A percentile compares a stretch with the other conserved stretches of the same genome.
phyloP scores from a whole-genome alignment of 768 basidiomycete genomes.

The Lactifluus volemus region DNA sequence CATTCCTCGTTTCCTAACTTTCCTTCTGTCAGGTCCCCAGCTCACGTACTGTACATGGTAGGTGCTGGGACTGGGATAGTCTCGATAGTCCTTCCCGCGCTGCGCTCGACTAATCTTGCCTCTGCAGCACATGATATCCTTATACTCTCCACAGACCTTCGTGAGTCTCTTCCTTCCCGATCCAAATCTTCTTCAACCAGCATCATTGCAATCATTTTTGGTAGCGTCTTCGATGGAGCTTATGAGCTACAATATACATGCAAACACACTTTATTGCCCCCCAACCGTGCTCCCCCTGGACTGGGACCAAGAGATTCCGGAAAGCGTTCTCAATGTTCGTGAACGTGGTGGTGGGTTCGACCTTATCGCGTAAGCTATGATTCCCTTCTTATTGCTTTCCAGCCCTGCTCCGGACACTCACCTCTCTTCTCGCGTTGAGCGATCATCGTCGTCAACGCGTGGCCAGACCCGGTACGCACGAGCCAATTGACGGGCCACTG shows the following conservation, averaged over 20 bases:
- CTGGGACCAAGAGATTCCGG: slow-evolving; percentile 62
- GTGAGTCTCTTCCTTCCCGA: slow-evolving; percentile 15
- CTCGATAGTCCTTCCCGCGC: slow-evolving; percentile 51
- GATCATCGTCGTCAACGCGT: background rate
- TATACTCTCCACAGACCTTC: slow-evolving; percentile 21
- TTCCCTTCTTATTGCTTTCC: slow-evolving; percentile 47
- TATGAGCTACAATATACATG: slow-evolving; percentile 58
- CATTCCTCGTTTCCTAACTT: background rate
- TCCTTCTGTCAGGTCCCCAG: background rate
- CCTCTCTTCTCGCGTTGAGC: slow-evolving; percentile 33
- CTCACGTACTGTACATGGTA: slow-evolving; percentile 21
- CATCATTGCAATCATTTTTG: background rate
- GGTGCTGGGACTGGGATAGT: slow-evolving; percentile 86
- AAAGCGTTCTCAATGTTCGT: slow-evolving; percentile 30
- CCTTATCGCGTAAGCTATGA: slow-evolving; percentile 53
- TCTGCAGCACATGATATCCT: slow-evolving; percentile 7
- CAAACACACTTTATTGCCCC: slow-evolving; percentile 31
- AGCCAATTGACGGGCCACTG: slow-evolving; percentile 27
- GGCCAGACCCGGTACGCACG: background rate
- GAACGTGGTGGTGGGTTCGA: slow-evolving; percentile 36
- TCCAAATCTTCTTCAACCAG: background rate
- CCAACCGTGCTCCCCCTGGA: slow-evolving; percentile 44
- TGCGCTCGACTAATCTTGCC: slow-evolving; percentile 34
- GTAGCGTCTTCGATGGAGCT: slow-evolving; percentile 76
- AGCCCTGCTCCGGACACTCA: slow-evolving; percentile 61